Evolutionary conservation across 2,329 filamentous ascomycete species (phyloP), one percentile per base, ranked within the genome.

Genomic region (Annulohypoxylon truncatum): DNA sequence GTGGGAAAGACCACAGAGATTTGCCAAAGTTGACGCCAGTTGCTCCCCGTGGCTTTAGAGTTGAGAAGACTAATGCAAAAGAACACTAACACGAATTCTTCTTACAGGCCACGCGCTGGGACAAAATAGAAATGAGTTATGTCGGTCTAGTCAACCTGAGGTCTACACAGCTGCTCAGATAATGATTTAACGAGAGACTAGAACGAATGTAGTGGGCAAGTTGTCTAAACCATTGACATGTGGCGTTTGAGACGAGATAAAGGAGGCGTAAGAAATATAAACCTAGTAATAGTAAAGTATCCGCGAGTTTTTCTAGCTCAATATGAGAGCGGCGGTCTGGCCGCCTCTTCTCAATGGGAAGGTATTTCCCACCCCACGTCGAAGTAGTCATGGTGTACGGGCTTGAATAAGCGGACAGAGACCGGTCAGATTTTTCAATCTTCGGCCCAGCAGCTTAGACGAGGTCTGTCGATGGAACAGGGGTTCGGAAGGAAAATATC

Each of bases 131-230:
- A 31, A 33, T 20, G 50, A 52, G 47, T 31, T 40, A n/a, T 13
- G 22, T n/a, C 10, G 26, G 13, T 61, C 42, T 63, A 56, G 46
- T 44, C 29, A 9, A 51, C 47, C n/a, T n/a, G n/a, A n/a, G n/a
- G 53, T 52, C 56, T 56, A 64, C 60, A 58, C 2, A 15, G 12
- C 35, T 26, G 31, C 52, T 57, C 22, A 31, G 28, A n/a, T n/a
- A 40, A 13, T 20, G 38, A n/a, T 40, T 42, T 24, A 55, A 46
- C 46, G 52, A 64, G 13, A 42, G 53, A 57, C 60, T 58, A 58
- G 46, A 67, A 58, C 65, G 48, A 67, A 46, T 26, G 28, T 35
- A 64, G 61, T 61, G 28, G 26, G 15, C 48, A 15, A 50, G 47
- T 40, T 22, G 31, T 24, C 29, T 22, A 58, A 54, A 54, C 12